Evolutionary conservation across 768 basidiomycete species (phyloP), one percentile per base, ranked within the genome.

Genomic region (Phylloporus sp.): DNA sequence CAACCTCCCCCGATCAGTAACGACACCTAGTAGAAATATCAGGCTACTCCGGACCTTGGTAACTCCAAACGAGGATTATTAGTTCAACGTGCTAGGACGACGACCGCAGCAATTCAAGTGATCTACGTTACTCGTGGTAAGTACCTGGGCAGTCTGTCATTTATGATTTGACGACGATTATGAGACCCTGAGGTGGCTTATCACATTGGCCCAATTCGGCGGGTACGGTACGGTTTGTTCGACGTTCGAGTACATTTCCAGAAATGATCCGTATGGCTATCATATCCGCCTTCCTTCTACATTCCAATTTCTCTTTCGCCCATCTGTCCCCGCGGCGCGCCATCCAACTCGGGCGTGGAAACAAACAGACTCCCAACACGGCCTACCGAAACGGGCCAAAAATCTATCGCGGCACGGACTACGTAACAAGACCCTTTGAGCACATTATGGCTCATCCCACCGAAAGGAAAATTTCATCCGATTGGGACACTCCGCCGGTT

Each of bases 391-490:
- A 42, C 29, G 42, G 42, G 49, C 23, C 7, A 24, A 57, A 43
- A 5, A 5, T 40, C 48, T 45, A 33, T 46, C 55, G 44, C 43
- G 39, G 47, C 36, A 27, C 45, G 49, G 27, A 38, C 43, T 50
- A 63, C 64, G 62, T 63, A 61, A 62, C 36, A 18, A 29, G 31
- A 63, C 60, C 60, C 57, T 62, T 59, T 44, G 39, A 4, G 48
- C 48, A 35, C 50, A 47, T 52, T 33, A 44, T 48, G 40, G 40
- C n/a, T 33, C 33, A 44, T 50, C 42, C 15, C 31, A 35, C 23
- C 50, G 23, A 50, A 37, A 45, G 39, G 38, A 38, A 53, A 56
- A 49, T 44, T 44, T 36, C 22, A 42, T 49, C 50, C 54, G 35
- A 54, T 46, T 41, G 50, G 46, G 17, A 46, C 40, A 4, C 31